Evolutionary conservation across 257 asterid species (phyloP).

Genomic region (Cinchona pubescens): DNA sequence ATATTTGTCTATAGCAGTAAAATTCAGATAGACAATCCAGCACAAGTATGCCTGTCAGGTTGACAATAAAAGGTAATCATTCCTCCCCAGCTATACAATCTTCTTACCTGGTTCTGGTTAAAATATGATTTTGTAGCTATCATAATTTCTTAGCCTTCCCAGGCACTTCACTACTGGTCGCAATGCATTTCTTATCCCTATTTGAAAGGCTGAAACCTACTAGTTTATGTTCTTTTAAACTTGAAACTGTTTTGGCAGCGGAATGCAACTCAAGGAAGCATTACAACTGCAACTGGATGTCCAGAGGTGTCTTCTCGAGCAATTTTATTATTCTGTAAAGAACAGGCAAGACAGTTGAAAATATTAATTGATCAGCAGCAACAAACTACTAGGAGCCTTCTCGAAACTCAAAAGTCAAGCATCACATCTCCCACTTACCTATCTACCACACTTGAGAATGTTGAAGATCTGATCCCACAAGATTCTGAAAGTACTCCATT

Average conservation of each 20-base stretch:
- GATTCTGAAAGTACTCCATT: conserved; percentile 37
- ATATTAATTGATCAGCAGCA: conserved; percentile 66
- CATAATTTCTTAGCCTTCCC: too few relatives aligned
- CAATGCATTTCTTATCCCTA: too few relatives aligned
- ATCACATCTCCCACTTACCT: conserved; percentile 30
- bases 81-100: neutral
- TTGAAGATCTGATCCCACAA: conserved; percentile 32
- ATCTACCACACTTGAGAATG: conserved; percentile 32
- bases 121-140: too few relatives aligned
- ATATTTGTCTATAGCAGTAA: conserved; percentile 32
- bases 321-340: conserved; percentile 76
- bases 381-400: conserved; percentile 29
- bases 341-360: conserved; percentile 60
- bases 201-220: too few relatives aligned
- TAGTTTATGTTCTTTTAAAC: too few relatives aligned
- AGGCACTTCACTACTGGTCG: too few relatives aligned
- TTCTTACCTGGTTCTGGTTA: neutral
- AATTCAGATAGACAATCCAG: conserved; percentile 46
- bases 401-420: conserved; percentile 31
- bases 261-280: conserved; percentile 74
- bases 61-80: conserved; percentile 48
- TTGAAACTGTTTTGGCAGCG: conserved; percentile 38
- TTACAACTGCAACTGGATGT: conserved; percentile 69
- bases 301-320: conserved; percentile 82
- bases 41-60: conserved; percentile 30